Evolutionary conservation across 2,329 filamentous ascomycete species (phyloP).

Genomic region (Neophaeococcomyces mojaviensis): DNA sequence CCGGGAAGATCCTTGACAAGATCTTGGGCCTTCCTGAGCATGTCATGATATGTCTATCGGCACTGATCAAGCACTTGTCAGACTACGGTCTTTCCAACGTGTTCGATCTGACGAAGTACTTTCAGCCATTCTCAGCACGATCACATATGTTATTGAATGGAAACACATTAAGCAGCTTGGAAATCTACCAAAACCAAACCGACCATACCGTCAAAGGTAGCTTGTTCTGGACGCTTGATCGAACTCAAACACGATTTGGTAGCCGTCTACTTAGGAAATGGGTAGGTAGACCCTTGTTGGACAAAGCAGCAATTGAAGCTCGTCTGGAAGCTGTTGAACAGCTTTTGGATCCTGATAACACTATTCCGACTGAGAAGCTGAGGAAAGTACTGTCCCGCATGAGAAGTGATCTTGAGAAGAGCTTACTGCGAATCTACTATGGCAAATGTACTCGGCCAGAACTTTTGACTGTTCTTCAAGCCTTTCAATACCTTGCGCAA

Average conservation of each 20-base stretch:
- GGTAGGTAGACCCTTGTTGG: conserved; percentile 83
- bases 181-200: conserved; percentile 92
- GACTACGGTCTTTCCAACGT: conserved; percentile 94
- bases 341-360: conserved; percentile 61
- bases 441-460: conserved; percentile 89
- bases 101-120: conserved; percentile 93
- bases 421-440: conserved; percentile 92
- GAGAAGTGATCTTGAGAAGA: conserved; percentile 81
- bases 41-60: conserved; percentile 84
- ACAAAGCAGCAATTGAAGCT: conserved; percentile 65
- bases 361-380: conserved; percentile 63
- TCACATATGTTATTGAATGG: conserved; percentile 96
- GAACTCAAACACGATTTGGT: conserved; percentile 83
- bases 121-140: conserved; percentile 86
- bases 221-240: conserved; percentile 90
- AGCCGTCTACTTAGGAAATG: conserved; percentile 84
- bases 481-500: conserved; percentile 70
- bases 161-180: conserved; percentile 85
- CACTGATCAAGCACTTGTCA: conserved; percentile 88
- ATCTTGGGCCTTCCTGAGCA: conserved; percentile 77
- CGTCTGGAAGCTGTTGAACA: conserved; percentile 82
- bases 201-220: conserved; percentile 79
- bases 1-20: conserved; percentile 68
- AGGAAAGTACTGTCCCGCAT: conserved; percentile 63
- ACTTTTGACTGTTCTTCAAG: conserved; percentile 75